Percentiles rank a stretch among this genome's conserved stretches.
These are phyloP conservation scores for Diplodia mutila DNA, from an alignment of 2,329 filamentous ascomycete genomes.

Conservation along the genomic window DNA sequence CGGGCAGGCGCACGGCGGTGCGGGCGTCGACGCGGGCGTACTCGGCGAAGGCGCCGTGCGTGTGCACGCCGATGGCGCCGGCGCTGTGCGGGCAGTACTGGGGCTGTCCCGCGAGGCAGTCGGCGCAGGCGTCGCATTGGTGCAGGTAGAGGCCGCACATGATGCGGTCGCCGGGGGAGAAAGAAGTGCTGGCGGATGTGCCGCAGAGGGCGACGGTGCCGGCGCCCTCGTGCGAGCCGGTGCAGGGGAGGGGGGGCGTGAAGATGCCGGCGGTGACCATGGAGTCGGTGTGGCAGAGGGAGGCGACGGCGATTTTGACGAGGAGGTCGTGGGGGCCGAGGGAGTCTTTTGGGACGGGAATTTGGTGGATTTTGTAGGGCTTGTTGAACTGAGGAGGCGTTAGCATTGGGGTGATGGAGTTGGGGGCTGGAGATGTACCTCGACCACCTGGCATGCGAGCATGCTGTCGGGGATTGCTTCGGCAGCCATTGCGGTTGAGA, in stretches of 20 bases:
- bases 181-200: conserved; percentile 42
- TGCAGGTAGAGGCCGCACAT: conserved; percentile 60
- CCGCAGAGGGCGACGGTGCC: conserved; percentile 59
- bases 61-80: conserved; percentile 55
- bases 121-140: conserved; percentile 57
- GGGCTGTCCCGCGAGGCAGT: conserved; percentile 57
- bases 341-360: conserved; percentile 51
- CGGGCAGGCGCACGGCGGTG: conserved; percentile 52
- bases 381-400: conserved; percentile 49
- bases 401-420: background rate
- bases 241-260: conserved; percentile 54
- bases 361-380: conserved; percentile 57
- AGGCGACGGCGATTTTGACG: conserved; percentile 63
- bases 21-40: conserved; percentile 58
- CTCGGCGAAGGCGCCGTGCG: conserved; percentile 61
- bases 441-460: conserved; percentile 54
- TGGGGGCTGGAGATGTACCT: conserved; percentile 36
- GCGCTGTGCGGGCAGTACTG: conserved; percentile 58
- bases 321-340: conserved; percentile 60
- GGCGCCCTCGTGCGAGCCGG: conserved; percentile 61
- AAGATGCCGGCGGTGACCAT: conserved; percentile 60
- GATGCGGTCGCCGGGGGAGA: conserved; percentile 58
- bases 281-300: conserved; percentile 65
- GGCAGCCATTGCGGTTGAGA: conserved; percentile 26
- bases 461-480: conserved; percentile 48